Evolutionary conservation across 2,329 filamentous ascomycete genomes (phyloP).

Genomic region (Neonectria sp.): DNA sequence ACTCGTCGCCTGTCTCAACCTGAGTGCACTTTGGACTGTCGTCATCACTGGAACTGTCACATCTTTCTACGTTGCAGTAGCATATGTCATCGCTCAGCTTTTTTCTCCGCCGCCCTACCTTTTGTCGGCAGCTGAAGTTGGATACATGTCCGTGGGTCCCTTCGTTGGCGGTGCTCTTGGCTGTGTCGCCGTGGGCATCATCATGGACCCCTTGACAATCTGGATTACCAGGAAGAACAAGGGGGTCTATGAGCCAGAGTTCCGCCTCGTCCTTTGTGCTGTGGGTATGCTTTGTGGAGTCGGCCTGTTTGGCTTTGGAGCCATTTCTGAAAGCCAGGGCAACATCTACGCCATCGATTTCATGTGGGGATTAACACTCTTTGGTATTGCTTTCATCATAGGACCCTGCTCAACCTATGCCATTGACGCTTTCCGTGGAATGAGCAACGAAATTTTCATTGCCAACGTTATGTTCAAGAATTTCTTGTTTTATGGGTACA

Average conservation of each 20-base stretch:
- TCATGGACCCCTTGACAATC: constrained; percentile 22
- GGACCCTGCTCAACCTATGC: constrained; percentile 13
- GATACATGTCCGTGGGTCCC: constrained; percentile 1
- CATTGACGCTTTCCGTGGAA: constrained; percentile 21
- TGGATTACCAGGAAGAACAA: constrained; percentile 22
- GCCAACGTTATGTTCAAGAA: constrained; percentile 26
- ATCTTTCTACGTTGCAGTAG: constrained; percentile 25
- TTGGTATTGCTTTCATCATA: constrained; percentile 23
- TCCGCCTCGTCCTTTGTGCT: constrained; percentile 11
- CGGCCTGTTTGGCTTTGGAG: constrained; percentile 22
- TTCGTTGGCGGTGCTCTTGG: constrained; percentile 27
- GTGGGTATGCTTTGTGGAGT: background rate
- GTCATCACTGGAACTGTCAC: constrained; percentile 15
- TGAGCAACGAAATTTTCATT: constrained; percentile 29
- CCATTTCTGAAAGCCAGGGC: background rate
- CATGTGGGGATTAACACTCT: constrained; percentile 25
- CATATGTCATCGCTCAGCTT: background rate
- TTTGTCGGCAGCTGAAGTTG: background rate
- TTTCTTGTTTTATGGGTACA: constrained; percentile 2
- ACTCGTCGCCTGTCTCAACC: constrained; percentile 15
- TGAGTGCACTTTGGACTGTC: constrained; percentile 7
- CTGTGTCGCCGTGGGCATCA: background rate
- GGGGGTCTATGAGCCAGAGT: constrained; percentile 30
- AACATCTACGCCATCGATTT: constrained; percentile 17
- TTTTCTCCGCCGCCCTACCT: constrained; percentile 4